phyloP scores from a whole-genome alignment of 2,329 filamentous ascomycete genomes.

The Coleophoma crateriformis region DNA sequence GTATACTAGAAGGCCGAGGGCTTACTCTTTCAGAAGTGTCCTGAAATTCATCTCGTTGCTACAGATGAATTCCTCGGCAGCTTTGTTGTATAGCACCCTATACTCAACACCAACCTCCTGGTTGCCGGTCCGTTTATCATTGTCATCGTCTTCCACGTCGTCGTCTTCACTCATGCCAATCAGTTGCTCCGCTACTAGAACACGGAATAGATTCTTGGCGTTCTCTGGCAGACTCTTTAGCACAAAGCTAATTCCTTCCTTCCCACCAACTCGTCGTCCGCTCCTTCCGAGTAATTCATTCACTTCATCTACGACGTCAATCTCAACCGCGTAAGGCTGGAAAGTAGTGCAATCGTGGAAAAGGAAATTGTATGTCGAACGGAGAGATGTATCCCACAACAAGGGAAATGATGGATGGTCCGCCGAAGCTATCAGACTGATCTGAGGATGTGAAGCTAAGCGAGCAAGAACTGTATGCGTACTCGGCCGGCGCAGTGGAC shows the following conservation, averaged over 20 bases:
- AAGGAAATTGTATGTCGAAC: conserved; percentile 75
- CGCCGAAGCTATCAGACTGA: conserved; percentile 73
- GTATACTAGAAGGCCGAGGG: conserved; percentile 6
- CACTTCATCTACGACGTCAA: conserved; percentile 85
- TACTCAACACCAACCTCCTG: conserved; percentile 72
- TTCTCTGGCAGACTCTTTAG: conserved; percentile 88
- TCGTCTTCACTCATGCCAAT: conserved; percentile 52
- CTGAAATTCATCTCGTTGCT: conserved; percentile 95
- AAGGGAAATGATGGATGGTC: conserved; percentile 85
- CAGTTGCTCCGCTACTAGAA: conserved; percentile 81
- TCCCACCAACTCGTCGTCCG: conserved; percentile 74
- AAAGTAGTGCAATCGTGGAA: conserved; percentile 97
- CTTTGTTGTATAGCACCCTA: conserved; percentile 86
- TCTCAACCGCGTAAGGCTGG: conserved; percentile 63
- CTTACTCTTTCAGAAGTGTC: conserved; percentile 85
- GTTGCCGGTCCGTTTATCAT: conserved; percentile 22
- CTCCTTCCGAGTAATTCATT: conserved; percentile 80
- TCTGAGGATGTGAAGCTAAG: conserved; percentile 66
- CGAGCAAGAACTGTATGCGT: conserved; percentile 70
- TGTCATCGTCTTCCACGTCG: conserved; percentile 41
- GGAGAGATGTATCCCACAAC: conserved; percentile 84
- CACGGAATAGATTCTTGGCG: conserved; percentile 77
- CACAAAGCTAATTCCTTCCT: conserved; percentile 88
- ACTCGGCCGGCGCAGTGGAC: conserved; percentile 64
- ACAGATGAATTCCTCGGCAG: conserved; percentile 94